Percentiles rank a stretch among this genome's conserved stretches.
These are phyloP conservation scores for Penicillium digitatum DNA, from an alignment of 2,329 filamentous ascomycete species.

Conservation along the genomic window DNA sequence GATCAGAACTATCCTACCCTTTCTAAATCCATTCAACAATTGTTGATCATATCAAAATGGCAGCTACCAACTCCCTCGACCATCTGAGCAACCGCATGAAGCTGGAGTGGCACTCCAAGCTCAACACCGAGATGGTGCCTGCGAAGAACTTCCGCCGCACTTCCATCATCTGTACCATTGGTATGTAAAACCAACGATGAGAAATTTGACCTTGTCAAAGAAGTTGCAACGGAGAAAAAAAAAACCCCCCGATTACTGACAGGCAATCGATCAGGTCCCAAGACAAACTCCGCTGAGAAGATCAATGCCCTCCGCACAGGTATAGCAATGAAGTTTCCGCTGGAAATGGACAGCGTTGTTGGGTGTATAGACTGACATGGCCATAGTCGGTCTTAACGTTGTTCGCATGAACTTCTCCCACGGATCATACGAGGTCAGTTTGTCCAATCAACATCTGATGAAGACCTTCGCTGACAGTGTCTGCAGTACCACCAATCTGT, in stretches of 20 bases:
- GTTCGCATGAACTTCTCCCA: conserved; percentile 99
- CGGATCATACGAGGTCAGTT: conserved; percentile 69
- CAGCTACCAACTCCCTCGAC: conserved; percentile 75
- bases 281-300: conserved; percentile 96
- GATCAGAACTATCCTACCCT: conserved; percentile 7
- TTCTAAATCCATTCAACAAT: conserved; percentile 10
- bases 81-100: conserved; percentile 75
- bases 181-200: conserved; percentile 41
- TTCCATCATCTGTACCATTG: conserved; percentile 98
- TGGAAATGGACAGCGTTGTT: neutral
- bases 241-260: conserved; percentile 19
- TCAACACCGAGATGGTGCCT: conserved; percentile 86
- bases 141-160: conserved; percentile 90
- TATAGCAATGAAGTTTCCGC: conserved; percentile 27
- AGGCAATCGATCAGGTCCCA: conserved; percentile 60
- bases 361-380: conserved; percentile 18
- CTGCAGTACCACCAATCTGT: conserved; percentile 89
- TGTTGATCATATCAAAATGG: conserved; percentile 46
- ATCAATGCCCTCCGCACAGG: conserved; percentile 85
- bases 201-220: neutral
- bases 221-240: neutral
- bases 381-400: conserved; percentile 79
- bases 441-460: neutral
- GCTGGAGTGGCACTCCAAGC: conserved; percentile 67
- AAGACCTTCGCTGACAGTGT: conserved; percentile 15